Conservation (phyloP, 441 rosid genomes). For the Eutrema salsugineum region DNA sequence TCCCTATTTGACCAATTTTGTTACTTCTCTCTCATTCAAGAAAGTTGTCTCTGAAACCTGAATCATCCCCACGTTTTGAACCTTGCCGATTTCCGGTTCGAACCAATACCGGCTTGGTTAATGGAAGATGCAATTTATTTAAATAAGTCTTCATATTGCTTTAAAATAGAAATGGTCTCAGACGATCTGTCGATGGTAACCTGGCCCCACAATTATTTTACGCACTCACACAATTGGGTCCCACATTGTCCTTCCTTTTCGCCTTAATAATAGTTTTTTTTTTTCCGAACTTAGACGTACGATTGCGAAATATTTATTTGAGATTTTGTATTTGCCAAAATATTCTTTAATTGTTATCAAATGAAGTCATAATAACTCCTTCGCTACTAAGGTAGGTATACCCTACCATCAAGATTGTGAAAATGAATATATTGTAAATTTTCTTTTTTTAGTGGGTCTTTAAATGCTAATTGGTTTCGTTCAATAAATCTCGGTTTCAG, state of each 20-base stretch:
- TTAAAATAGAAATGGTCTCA: background rate
- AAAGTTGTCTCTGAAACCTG: background rate
- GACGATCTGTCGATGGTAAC: background rate
- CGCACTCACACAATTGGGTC: background rate
- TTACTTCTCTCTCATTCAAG: background rate
- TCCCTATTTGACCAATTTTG: conserved; percentile 12
- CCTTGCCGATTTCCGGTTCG: background rate
- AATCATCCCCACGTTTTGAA: background rate
- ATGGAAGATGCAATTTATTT: background rate
- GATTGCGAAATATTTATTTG: background rate
- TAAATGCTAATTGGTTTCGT: background rate
- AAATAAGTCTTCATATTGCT: background rate
- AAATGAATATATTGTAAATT: conserved; percentile 2
- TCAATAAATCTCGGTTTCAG: background rate
- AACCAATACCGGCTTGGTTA: conserved; percentile 15
- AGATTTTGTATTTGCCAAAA: background rate
- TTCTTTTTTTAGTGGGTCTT: background rate
- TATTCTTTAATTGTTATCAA: background rate
- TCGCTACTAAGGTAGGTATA: background rate
- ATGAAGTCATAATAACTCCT: background rate
- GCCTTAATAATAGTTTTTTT: background rate
- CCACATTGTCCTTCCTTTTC: background rate
- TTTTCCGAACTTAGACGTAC: too few relatives aligned
- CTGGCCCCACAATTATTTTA: background rate
- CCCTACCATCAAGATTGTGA: background rate